Base-by-base conservation (phyloP, 2,329 filamentous ascomycete genomes). In the Myriosclerotinia curreyana region DNA sequence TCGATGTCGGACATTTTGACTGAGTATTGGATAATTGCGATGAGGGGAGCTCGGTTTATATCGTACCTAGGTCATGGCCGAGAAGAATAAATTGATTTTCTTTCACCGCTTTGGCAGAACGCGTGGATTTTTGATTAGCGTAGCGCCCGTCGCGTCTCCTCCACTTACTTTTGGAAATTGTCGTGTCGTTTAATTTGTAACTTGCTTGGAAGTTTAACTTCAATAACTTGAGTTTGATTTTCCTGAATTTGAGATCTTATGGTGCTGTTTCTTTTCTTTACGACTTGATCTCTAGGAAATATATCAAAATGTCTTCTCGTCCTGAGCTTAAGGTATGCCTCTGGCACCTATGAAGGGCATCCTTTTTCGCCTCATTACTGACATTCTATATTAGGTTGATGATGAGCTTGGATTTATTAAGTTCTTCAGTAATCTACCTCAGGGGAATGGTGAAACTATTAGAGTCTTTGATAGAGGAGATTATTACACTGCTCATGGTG, bases 381-480 rank as follows among this genome's bases (percentile, higher is more conserved):
- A 69, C 63, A 28, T 12, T 55, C 2, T 44, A 15, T 64, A 12
- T 11, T 49, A 93, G 90, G 91, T 98, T 75, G 96, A 99, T 74
- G 95, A 99, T 75, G 95, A 99, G 80, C 87, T 89, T 74, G 92
- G 94, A 70, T 99, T 99, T 81, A 97, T 98, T 79, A 91, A 89
- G 71, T 96, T 92, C 79, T 99, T 96, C 82, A 94, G 94, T 71
- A 89, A 87, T n/a, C 83, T 99, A 3, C 86, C 92, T 7, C 73
- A 80, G 17, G 86, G 86, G 61, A 85, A 86, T 70, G 83, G 86
- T 48, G 89, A 90, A 62, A 93, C 91, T 0, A 83, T 99, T 62
- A 88, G 95, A 62, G 89, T 99, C 66, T 98, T 98, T 74, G 93
- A 98, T 73, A 87, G 95, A 69, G 90, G 91, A 44, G 95, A 99